A percentile compares a stretch with the other conserved stretches of the same genome.
phyloP scores from a whole-genome alignment of 306 rosid species.

The Parietaria judaica region DNA sequence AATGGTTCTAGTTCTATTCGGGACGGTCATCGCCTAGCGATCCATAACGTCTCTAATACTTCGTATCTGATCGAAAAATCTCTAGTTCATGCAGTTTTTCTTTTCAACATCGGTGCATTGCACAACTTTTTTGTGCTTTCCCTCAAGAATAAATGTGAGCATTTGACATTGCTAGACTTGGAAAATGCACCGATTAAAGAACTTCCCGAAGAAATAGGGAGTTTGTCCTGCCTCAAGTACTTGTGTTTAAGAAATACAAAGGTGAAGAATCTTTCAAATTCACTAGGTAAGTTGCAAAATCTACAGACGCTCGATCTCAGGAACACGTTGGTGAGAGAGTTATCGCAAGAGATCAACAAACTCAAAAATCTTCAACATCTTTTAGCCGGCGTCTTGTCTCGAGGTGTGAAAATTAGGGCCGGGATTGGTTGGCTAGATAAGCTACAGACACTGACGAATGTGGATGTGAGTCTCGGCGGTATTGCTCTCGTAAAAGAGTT shows the following conservation, averaged over 20 bases:
- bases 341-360: neutral
- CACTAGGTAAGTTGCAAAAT: slow-evolving; percentile 2
- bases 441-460: neutral
- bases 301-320: neutral
- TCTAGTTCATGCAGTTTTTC: slow-evolving; percentile 7
- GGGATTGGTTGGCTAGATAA: neutral
- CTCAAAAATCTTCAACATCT: neutral
- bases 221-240: slow-evolving; percentile 9
- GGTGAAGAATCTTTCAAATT: slow-evolving; percentile 4
- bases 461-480: neutral
- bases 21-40: slow-evolving; percentile 3
- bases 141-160: too few relatives aligned
- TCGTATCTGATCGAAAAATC: neutral
- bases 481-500: neutral
- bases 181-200: neutral
- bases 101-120: neutral
- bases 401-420: neutral
- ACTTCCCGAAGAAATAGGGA: slow-evolving; percentile 10
- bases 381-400: neutral
- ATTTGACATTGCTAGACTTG: slow-evolving; percentile 1
- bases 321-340: neutral
- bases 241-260: slow-evolving; percentile 5
- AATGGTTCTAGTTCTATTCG: neutral
- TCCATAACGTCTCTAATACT: neutral
- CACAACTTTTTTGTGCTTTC: too few relatives aligned